Evolutionary conservation across 2,329 filamentous ascomycete species (phyloP).

Genomic region (Aplosporella prunicola): DNA sequence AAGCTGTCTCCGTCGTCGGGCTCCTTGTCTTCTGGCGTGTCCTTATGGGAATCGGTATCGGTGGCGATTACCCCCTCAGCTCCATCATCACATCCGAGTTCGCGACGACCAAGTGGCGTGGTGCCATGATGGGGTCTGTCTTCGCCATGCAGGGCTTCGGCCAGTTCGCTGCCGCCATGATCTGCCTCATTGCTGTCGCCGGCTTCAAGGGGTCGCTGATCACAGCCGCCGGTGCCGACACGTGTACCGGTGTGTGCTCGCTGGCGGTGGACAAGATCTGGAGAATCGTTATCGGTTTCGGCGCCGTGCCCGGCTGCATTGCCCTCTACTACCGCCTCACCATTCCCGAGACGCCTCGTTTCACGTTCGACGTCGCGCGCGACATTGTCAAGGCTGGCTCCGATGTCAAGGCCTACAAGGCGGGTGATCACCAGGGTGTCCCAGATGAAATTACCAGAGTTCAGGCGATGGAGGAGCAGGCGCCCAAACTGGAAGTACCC

Average conservation of each 20-base stretch:
- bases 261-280: conserved; percentile 80
- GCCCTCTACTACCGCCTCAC: conserved; percentile 80
- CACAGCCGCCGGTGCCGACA: conserved; percentile 39
- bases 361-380: conserved; percentile 72
- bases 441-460: conserved; percentile 60
- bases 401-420: conserved; percentile 67
- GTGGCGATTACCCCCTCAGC: conserved; percentile 74
- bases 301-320: conserved; percentile 68
- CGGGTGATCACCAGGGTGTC: conserved; percentile 51
- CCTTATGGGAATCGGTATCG: conserved; percentile 31
- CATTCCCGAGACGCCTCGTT: conserved; percentile 79
- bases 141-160: conserved; percentile 84
- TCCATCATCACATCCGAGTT: conserved; percentile 84
- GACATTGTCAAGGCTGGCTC: conserved; percentile 65
- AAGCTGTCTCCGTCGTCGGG: conserved; percentile 27
- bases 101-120: conserved; percentile 74
- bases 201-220: conserved; percentile 59
- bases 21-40: conserved; percentile 32
- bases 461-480: conserved; percentile 45
- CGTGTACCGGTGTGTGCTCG: conserved; percentile 56
- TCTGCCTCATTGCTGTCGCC: conserved; percentile 65
- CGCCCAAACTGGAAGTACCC: conserved; percentile 50
- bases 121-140: conserved; percentile 78
- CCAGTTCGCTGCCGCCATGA: conserved; percentile 64
- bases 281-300: conserved; percentile 71